Conservation (phyloP, 2,329 filamentous ascomycete genomes). For the Fonsecaea monophora region DNA sequence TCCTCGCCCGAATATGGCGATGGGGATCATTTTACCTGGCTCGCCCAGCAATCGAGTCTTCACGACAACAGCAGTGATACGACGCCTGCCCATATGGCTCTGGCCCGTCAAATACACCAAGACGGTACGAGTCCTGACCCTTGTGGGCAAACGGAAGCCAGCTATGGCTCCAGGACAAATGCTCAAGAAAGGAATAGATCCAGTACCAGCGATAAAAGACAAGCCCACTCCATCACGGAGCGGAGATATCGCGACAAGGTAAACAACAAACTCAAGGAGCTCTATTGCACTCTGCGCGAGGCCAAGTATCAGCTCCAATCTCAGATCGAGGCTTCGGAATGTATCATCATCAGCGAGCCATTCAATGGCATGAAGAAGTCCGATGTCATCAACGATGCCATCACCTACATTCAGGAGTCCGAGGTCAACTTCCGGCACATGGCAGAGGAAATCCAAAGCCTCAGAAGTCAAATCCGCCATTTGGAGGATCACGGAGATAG, state of each 20-base stretch:
- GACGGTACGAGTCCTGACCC: neutral
- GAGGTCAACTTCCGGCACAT: slow-evolving; percentile 3
- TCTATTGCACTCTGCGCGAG: neutral
- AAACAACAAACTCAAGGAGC: slow-evolving; percentile 1
- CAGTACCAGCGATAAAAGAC: neutral
- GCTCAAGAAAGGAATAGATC: neutral
- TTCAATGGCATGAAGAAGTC: neutral
- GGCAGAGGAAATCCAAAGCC: neutral
- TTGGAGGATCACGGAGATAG: neutral
- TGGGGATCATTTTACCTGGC: neutral
- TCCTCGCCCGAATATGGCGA: neutral
- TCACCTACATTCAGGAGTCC: slow-evolving; percentile 3
- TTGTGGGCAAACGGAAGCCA: neutral
- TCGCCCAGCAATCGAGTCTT: neutral
- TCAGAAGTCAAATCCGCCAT: neutral
- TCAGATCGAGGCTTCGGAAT: neutral
- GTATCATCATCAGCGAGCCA: neutral
- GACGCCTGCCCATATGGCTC: neutral
- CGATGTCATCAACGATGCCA: slow-evolving; percentile 1
- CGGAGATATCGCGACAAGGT: slow-evolving; percentile 1
- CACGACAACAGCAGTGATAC: neutral
- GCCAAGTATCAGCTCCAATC: neutral
- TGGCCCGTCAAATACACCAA: neutral
- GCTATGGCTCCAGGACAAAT: neutral
- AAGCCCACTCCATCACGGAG: neutral